Conservation (phyloP, 2,329 filamentous ascomycete species). For the Pseudocercospora pini-densiflorae region DNA sequence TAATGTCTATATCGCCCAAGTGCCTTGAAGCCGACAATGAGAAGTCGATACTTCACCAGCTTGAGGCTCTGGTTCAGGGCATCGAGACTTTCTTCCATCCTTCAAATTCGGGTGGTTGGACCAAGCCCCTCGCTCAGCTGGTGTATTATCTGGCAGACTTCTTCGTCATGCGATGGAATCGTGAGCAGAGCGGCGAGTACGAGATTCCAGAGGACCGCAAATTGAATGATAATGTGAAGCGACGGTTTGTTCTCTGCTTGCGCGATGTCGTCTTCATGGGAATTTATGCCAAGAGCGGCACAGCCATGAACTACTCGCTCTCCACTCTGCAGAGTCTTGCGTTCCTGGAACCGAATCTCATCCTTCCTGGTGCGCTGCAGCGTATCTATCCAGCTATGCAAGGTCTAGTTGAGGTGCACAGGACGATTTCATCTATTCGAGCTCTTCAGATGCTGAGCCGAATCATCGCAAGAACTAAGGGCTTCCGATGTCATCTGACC, state of each 20-base stretch:
- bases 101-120: conserved; percentile 93
- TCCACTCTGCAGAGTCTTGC: conserved; percentile 87
- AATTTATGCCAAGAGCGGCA: conserved; percentile 92
- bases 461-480: conserved; percentile 89
- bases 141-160: conserved; percentile 93
- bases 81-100: conserved; percentile 99
- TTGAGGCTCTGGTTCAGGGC: conserved; percentile 91
- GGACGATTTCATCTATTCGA: conserved; percentile 90
- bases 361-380: conserved; percentile 90
- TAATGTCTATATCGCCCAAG: conserved; percentile 87
- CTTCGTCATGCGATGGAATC: conserved; percentile 97
- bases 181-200: conserved; percentile 90
- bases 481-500: conserved; percentile 95
- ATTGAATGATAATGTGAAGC: conserved; percentile 80
- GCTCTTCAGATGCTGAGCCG: conserved; percentile 90
- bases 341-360: conserved; percentile 87
- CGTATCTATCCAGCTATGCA: conserved; percentile 97
- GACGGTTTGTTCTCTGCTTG: conserved; percentile 84
- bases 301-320: conserved; percentile 88
- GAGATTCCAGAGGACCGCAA: conserved; percentile 79
- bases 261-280: conserved; percentile 98
- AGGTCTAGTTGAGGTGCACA: conserved; percentile 93
- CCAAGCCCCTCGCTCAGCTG: conserved; percentile 84
- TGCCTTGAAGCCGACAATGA: conserved; percentile 72
- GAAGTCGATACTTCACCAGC: conserved; percentile 74